Evolutionary conservation across 306 rosid species (phyloP), one percentile per base, ranked within the genome.

Genomic region (Lathyrus aphaca): DNA sequence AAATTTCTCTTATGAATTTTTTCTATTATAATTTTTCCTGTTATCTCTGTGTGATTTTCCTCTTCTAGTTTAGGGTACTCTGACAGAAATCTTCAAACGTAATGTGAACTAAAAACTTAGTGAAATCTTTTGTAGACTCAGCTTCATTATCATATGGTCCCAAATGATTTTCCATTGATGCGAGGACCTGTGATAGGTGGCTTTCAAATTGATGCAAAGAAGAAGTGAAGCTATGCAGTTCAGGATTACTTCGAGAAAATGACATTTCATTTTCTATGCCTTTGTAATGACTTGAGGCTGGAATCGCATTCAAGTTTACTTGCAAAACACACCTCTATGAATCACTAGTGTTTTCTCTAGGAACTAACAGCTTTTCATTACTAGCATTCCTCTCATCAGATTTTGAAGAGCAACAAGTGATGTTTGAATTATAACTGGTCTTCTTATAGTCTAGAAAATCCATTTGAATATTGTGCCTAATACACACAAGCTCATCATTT

Each of bases 401-500:
- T 46, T 5, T 46, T 5, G 10, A 5, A n/a, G 51, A n/a, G 15
- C 51, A 46, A 10, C 10, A 46, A 46, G 19, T 46, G 3, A n/a
- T 46, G 19, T 29, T 29, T 0, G 32, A 29, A 29, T 5, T 29
- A 29, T 29, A 29, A 29, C 5, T 29, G 32, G 32, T 46, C 6
- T 46, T 8, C 11, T 15, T 11, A 16, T 48, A 16, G 54, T 10
- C 21, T 48, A 7, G 54, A 48, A 1, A 7, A 10, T 11, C 4
- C 11, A 4, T 48, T 1, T 1, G 10, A 16, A 48, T 48, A 48
- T 11, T 7, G 23, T 10, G 12, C 2, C 10, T 48, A 3, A 48
- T 48, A 16, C 11, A 4, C 3, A 10, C 54, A 48, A 48, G 32
- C 56, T 50, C 25, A 9, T 8, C 27, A 10, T 67, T 85, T 96